phyloP scores from a whole-genome alignment of 371 early-diverging fungal genomes.

The Actinomortierella ambigua region DNA sequence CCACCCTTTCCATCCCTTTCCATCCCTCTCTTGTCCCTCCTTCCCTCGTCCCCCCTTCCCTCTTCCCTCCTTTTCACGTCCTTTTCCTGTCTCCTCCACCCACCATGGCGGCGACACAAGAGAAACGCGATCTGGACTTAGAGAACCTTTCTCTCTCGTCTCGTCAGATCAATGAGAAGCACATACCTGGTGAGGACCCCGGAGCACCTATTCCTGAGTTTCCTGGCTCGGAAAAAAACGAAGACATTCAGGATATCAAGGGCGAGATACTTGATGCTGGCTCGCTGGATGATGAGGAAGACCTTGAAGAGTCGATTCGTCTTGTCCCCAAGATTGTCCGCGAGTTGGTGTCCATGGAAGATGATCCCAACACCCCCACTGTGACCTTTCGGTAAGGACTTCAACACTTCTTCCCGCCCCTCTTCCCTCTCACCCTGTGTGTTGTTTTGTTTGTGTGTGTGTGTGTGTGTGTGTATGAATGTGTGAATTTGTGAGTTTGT shows the following conservation, averaged over 20 bases:
- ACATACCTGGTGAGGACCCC: constrained; percentile 29
- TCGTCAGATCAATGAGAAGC: too few relatives aligned
- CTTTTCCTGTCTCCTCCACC: background rate
- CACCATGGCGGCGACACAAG: background rate
- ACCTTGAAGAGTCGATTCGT: constrained; percentile 38
- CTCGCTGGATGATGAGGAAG: constrained; percentile 28
- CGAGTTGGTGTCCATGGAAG: constrained; percentile 46
- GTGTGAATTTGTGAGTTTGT: too few relatives aligned
- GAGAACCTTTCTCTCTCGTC: constrained; percentile 5
- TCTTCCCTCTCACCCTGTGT: too few relatives aligned
- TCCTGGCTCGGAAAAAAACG: constrained; percentile 19
- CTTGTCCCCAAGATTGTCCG: constrained; percentile 46
- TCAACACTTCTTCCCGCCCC: background rate
- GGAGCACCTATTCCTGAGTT: constrained; percentile 39
- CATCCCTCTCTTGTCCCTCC: background rate
- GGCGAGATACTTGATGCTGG: constrained; percentile 21
- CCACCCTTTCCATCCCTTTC: constrained; percentile 4
- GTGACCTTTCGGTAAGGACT: constrained; percentile 43
- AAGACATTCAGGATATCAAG: constrained; percentile 23
- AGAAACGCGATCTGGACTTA: constrained; percentile 3
- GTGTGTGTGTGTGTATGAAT: too few relatives aligned
- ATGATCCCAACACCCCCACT: constrained; percentile 41
- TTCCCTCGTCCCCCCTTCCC: background rate
- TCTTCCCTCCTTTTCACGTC: background rate
- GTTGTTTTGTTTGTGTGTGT: too few relatives aligned